Conservation (phyloP, 2,329 filamentous ascomycete species). For the Drechmeria coniospora region DNA sequence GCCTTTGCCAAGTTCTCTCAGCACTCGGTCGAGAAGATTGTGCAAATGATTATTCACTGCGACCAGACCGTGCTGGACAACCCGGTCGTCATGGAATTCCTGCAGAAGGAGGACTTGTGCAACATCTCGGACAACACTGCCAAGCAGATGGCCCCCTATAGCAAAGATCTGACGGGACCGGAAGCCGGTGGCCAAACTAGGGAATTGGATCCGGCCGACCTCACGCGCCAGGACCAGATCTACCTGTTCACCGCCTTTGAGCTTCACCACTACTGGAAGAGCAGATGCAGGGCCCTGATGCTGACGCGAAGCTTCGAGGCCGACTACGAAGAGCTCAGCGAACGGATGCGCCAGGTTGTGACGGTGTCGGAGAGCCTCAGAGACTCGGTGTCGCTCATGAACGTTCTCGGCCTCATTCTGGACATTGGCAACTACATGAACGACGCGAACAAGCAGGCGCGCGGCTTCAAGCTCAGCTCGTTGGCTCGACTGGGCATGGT, state of each 20-base stretch:
- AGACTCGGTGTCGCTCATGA: slow-evolving; percentile 87
- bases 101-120: slow-evolving; percentile 84
- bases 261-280: slow-evolving; percentile 96
- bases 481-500: slow-evolving; percentile 89
- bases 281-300: slow-evolving; percentile 78
- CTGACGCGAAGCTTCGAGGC: slow-evolving; percentile 70
- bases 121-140: slow-evolving; percentile 79
- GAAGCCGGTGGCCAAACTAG: slow-evolving; percentile 62
- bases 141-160: slow-evolving; percentile 89
- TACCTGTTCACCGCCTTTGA: slow-evolving; percentile 89
- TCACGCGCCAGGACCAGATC: slow-evolving; percentile 90
- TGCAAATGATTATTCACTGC: slow-evolving; percentile 90
- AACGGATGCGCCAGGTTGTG: slow-evolving; percentile 75
- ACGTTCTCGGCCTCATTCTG: slow-evolving; percentile 85
- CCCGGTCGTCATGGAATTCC: slow-evolving; percentile 85
- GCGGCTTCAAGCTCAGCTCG: slow-evolving; percentile 93
- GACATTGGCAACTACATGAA: slow-evolving; percentile 99
- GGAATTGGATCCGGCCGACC: slow-evolving; percentile 73
- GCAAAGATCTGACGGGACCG: slow-evolving; percentile 88
- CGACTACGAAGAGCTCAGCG: slow-evolving; percentile 84
- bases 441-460: slow-evolving; percentile 94
- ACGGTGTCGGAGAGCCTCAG: slow-evolving; percentile 75
- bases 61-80: slow-evolving; percentile 82
- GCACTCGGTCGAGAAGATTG: slow-evolving; percentile 65
- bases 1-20: slow-evolving; percentile 88